Evolutionary conservation across 768 basidiomycete genomes (phyloP), one percentile per base, ranked within the genome.

Genomic region (Hericium erinaceus): DNA sequence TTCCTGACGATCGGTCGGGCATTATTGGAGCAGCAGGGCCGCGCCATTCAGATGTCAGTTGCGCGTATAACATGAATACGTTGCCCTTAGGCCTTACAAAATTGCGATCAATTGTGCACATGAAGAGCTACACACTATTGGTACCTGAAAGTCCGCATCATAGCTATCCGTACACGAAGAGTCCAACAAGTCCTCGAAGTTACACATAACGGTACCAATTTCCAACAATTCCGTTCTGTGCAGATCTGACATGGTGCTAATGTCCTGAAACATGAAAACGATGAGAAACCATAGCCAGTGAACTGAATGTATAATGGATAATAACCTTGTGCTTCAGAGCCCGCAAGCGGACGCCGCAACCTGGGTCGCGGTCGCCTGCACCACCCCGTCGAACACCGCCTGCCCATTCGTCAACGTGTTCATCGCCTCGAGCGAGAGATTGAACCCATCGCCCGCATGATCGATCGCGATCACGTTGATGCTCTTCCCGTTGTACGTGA

Each of bases 291-390:
- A 15, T n/a, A 5, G 44, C 15, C 3, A n/a, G 15, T 8, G 16
- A 46, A 11, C 9, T 16, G 41, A 1, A 44, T 12, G 8, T 20
- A 46, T 0, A 26, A 3, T 33, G 33, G 20, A 46, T n/a, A n/a
- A n/a, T 9, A 2, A 46, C 44, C 44, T 46, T n/a, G 6, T 46
- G n/a, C n/a, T 57, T 69, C 63, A 75, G 58, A 83, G 67, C 20
- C 82, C 82, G 64, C 85, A 87, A 52, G 18, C 12, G 38, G 37
- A 13, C 24, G 18, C 28, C 16, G n/a, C 28, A 33, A 58, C 37
- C 26, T 48, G 44, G 39, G 16, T 50, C 9, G 48, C 24, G 15
- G 53, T 58, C 26, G 37, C 57, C 44, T 44, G 39, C 13, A 58
- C 37, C 18, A 40, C 37, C 5, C 57, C 44, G 11, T 20, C 18